Evolutionary conservation across 2,329 filamentous ascomycete genomes (phyloP).

Genomic region (Venturiaceae sp.): DNA sequence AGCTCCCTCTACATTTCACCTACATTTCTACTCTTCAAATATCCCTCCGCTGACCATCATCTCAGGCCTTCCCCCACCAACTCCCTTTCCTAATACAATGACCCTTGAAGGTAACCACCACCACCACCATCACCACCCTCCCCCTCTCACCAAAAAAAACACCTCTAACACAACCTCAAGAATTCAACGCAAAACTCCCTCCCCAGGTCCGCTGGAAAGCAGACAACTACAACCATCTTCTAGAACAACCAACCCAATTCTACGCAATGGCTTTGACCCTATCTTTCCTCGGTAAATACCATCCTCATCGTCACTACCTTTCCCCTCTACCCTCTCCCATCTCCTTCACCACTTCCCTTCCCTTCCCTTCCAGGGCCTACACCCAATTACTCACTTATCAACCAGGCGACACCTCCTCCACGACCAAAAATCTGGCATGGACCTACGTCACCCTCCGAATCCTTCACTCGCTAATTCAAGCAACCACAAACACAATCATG

Average conservation of each 20-base stretch:
- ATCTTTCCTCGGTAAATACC: slow-evolving; percentile 13
- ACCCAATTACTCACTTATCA: neutral
- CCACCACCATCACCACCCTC: neutral
- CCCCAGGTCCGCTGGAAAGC: slow-evolving; percentile 22
- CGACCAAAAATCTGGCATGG: slow-evolving; percentile 25
- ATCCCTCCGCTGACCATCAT: too few species aligned
- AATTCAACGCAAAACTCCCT: slow-evolving; percentile 17
- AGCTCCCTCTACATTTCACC: too few species aligned
- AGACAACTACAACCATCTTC: slow-evolving; percentile 35
- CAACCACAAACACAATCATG: slow-evolving; percentile 25
- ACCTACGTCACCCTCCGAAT: slow-evolving; percentile 30
- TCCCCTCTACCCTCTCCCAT: neutral
- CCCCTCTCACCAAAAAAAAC: neutral
- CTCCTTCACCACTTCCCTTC: neutral
- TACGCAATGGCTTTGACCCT: slow-evolving; percentile 27
- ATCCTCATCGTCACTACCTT: neutral
- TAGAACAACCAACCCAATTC: slow-evolving; percentile 36
- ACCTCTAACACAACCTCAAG: slow-evolving; percentile 12
- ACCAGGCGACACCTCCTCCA: neutral
- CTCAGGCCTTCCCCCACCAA: neutral
- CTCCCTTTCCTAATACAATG: neutral
- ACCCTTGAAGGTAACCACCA: neutral
- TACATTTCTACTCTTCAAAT: neutral
- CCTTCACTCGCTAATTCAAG: slow-evolving; percentile 31
- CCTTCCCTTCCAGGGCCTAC: neutral